These are phyloP conservation scores for Malus orientalis DNA, from an alignment of 306 rosid genomes.

Conservation along the genomic window DNA sequence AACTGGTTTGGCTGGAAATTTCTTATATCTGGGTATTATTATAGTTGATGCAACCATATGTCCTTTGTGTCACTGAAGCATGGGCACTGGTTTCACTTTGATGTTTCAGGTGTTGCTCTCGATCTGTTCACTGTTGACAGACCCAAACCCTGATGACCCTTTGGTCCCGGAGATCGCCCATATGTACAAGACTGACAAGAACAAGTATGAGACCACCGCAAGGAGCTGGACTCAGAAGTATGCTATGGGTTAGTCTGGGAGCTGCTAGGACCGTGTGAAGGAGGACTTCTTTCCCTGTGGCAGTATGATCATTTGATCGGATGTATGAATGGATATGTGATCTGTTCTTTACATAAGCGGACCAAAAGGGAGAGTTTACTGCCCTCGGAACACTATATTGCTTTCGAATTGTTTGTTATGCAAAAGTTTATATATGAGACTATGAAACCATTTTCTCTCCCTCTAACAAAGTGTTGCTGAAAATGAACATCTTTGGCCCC, in stretches of 20 bases:
- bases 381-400: conserved; percentile 20
- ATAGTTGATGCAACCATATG: neutral
- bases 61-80: neutral
- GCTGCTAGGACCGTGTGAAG: conserved; percentile 13
- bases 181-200: conserved; percentile 68
- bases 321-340: conserved; percentile 14
- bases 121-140: conserved; percentile 61
- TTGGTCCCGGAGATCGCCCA: conserved; percentile 76
- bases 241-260: conserved; percentile 50
- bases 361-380: conserved; percentile 17
- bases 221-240: conserved; percentile 86
- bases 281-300: conserved; percentile 18
- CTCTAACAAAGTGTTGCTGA: neutral
- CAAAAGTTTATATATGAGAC: conserved; percentile 1
- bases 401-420: conserved; percentile 21
- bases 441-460: neutral
- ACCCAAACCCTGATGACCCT: conserved; percentile 70
- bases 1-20: neutral
- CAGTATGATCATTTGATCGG: conserved; percentile 4
- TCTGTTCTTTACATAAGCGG: conserved; percentile 18
- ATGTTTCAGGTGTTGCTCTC: conserved; percentile 53
- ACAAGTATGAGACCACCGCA: conserved; percentile 69
- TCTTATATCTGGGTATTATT: neutral
- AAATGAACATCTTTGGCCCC: neutral
- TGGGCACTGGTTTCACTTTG: neutral